Evolutionary conservation across 2,329 filamentous ascomycete genomes (phyloP), one percentile per base, ranked within the genome.

Genomic region (Rutstroemia sydowiana): DNA sequence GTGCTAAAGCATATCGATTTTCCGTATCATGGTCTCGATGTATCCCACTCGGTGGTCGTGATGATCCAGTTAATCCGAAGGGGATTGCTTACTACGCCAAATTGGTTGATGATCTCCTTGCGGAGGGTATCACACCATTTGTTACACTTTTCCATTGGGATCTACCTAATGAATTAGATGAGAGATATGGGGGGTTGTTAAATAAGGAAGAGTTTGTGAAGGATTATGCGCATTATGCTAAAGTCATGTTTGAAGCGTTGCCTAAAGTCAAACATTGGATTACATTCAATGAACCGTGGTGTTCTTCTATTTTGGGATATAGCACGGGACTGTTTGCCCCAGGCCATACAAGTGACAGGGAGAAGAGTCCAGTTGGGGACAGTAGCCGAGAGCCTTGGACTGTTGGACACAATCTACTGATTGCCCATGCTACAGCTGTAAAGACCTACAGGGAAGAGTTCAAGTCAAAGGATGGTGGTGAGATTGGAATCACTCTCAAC

Each of bases 121-220:
- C 76, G 4, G 87, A 84, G 5, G 87, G 84, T 54, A 93, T 95
- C 63, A 79, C 75, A 20, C 89, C 89, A 1, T 82, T 93, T 67
- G 79, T 95, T 63, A 95, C 89, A 3, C 75, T 95, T 14, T 88
- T 86, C 69, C 89, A 95, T 70, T 95, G 89, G 88, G 89, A 95
- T 71, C 76, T 93, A 8, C 89, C 89, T 3, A 82, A 89, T 61
- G 84, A 73, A 54, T 75, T 95, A 18, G 79, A 95, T 63, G 81
- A 85, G 73, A 82, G 87, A 54, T 95, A 95, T 67, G 85, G 86
- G 23, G 89, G 89, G 18, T 76, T 90, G 51, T 71, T 93, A 60
- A 88, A 90, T 75, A 84, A 87, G 66, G 75, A 82, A 40, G 88
- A 95, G 71, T 95, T 93, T 68, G 82, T 87, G 2, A 78, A 84